Evolutionary conservation across 106 monocot genomes (phyloP), one percentile per base, ranked within the genome.

Genomic region (Allium cepa): DNA sequence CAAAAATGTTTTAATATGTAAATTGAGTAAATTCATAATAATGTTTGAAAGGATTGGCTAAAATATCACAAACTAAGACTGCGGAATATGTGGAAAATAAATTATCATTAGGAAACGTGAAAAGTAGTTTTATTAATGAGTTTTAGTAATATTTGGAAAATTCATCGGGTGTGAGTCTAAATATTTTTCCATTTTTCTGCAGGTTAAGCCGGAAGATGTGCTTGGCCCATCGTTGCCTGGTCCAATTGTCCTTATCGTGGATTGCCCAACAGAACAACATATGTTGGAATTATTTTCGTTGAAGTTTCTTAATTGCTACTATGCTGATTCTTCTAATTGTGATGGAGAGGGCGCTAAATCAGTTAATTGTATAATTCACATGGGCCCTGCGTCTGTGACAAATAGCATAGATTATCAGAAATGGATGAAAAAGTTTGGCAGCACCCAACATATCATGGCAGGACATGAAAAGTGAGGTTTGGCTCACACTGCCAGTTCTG

Each of bases 401-500:
- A 87, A 77, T 49, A 73, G 15, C 66, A 11, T 57, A 63, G 86
- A 87, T 15, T 99, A 99, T 72, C 79, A 78, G 75, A 78, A 69
- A n/a, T 99, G 99, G 99, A 93, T 99, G 93, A 87, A 69, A 73
- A 90, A 52, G 70, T 90, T 99, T 83, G 93, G 84, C 47, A 22
- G 49, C 27, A 71, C 87, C 22, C 83, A 93, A 47, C 99, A 99
- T 75, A 90, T 99, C 47, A 93, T 93, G 99, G 99, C 99, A 73
- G 99, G 99, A 57, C 90, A 99, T 85, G 99, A 93, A 90, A 99
- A 82, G 99, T 99, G 65, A 87, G 93, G 55, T 79, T 76, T 75
- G 63, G 14, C 75, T 73, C 26, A 50, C 64, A 9, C 8, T 51
- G 26, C 65, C 11, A 55, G 15, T 12, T 11, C 26, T 3, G 4